Base-by-base conservation (phyloP, 495 filamentous ascomycete genomes). In the Podospora pseudoanserina region DNA sequence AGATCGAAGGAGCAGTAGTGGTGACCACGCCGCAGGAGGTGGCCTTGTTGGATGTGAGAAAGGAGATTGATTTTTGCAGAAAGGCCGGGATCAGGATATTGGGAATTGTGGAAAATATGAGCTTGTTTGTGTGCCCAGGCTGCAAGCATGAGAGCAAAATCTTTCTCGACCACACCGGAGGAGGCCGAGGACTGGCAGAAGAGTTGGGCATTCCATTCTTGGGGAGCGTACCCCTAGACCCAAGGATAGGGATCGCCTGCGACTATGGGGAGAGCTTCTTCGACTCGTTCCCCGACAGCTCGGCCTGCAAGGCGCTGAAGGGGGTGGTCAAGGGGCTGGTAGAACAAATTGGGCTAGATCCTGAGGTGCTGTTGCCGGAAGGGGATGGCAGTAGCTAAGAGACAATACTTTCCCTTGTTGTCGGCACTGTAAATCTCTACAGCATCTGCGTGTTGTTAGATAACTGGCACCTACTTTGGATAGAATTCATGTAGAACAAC, bases 261-360 rank as follows among this genome's bases (percentile, higher is more conserved):
- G 95, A 99, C 76, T 97, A 91, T 79, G 95, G 95, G 1, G 96
- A 98, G 85, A 97, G 93, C 76, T 98, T 97, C 79, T 92, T 98
- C 72, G 93, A 98, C 67, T 86, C 87, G 57, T 99, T 90, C 77
- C 92, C 94, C 0, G 94, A 98, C 69, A 96, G 92, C 71, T 94
- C 94, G 30, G 93, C 94, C 2, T 93, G 90, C 72, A 81, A 81
- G 68, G 92, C 92, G 3, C 84, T 97, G 39, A 88, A 86, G 79
- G 79, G 78, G 32, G 92, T 97, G 28, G 94, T 97, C 5, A 86
- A 82, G 58, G 86, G 84, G 27, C 80, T 97, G 55, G 88, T 85
- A 39, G 79, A 81, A 66, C 81, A 89, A 68, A 84, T 94, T 66
- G 90, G 90, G 0, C 71, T 88, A 34, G 78, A 84, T 44, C 69